phyloP scores from a whole-genome alignment of 305 asterid species.

The Fraxinus sp. region DNA sequence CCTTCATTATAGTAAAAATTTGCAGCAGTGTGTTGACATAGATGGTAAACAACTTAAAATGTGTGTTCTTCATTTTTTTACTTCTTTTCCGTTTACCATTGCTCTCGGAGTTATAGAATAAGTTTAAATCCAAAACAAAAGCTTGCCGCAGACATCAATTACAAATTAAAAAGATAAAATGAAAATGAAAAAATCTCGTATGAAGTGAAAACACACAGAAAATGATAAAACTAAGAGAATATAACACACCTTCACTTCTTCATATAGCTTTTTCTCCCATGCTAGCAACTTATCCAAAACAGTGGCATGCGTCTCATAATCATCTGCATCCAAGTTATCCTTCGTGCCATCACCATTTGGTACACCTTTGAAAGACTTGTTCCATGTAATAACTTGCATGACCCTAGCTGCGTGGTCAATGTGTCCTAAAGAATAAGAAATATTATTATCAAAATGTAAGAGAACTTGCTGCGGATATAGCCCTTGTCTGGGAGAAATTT shows the following conservation, averaged over 20 bases:
- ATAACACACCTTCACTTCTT: constrained; percentile 83
- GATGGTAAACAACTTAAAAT: background rate
- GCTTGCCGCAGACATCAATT: background rate
- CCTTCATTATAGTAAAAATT: background rate
- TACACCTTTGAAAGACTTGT: constrained; percentile 74
- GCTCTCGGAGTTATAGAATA: background rate
- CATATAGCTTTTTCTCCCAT: constrained; percentile 97
- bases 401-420: constrained; percentile 94
- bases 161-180: constrained; percentile 1
- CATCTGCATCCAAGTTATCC: constrained; percentile 58
- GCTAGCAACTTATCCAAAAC: constrained; percentile 90
- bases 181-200: background rate
- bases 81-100: background rate
- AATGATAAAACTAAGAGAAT: background rate
- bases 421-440: constrained; percentile 60
- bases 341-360: constrained; percentile 57
- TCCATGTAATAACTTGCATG: constrained; percentile 97
- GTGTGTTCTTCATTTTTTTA: background rate
- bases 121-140: background rate
- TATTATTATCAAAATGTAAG: background rate
- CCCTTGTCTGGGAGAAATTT: too few relatives aligned
- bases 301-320: constrained; percentile 92
- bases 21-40: background rate
- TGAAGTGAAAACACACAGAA: background rate
- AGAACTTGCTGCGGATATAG: background rate